Conservation (phyloP, 805 yeast species). For the Naumovozyma baii region DNA sequence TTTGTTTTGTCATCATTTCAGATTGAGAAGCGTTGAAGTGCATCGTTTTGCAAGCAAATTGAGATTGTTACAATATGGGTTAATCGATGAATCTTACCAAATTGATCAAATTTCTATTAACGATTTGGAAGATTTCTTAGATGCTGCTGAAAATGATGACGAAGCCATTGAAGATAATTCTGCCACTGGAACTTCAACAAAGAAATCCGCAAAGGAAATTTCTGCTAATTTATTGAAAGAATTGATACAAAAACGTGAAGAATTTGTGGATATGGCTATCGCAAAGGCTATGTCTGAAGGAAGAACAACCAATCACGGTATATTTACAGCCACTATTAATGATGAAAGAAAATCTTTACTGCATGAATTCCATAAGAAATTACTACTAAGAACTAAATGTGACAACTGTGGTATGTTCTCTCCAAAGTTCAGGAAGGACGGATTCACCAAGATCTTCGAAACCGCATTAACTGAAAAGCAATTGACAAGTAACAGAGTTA, state of each 20-base stretch:
- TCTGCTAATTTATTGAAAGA: constrained; percentile 24
- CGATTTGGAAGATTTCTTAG: constrained; percentile 28
- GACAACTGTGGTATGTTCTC: constrained; percentile 94
- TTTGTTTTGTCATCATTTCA: constrained; percentile 82
- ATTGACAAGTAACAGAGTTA: constrained; percentile 66
- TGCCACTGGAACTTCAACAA: constrained; percentile 12
- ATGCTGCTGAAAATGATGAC: constrained; percentile 41
- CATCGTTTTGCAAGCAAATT: constrained; percentile 74
- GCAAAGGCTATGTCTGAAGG: constrained; percentile 70
- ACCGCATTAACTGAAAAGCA: constrained; percentile 77
- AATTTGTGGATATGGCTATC: constrained; percentile 63
- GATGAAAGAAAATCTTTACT: constrained; percentile 76
- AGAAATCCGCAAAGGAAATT: constrained; percentile 10
- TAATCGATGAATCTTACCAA: constrained; percentile 65
- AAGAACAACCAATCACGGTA: constrained; percentile 54
- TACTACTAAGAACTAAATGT: constrained; percentile 76
- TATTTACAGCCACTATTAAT: constrained; percentile 71
- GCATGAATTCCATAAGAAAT: constrained; percentile 63
- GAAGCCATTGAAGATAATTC: constrained; percentile 32
- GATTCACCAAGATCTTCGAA: constrained; percentile 86
- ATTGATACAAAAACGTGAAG: constrained; percentile 50
- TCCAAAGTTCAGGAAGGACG: constrained; percentile 91
- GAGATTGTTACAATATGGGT: constrained; percentile 76
- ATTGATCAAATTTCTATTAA: constrained; percentile 49
- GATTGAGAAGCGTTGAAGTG: constrained; percentile 55